phyloP scores from a whole-genome alignment of 176 grass and related monocot species.

The Puya raimondii region DNA sequence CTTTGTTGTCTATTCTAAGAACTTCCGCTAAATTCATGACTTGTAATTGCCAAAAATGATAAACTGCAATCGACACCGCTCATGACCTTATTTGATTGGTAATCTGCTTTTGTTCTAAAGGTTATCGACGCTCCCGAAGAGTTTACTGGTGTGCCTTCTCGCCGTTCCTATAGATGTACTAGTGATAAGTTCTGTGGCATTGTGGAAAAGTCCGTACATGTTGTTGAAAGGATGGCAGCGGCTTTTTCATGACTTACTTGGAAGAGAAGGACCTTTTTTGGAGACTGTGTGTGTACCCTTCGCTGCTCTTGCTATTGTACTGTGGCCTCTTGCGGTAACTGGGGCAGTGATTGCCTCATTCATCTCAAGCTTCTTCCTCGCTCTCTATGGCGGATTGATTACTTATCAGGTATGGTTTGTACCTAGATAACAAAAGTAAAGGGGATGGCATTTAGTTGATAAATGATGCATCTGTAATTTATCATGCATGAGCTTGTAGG shows the following conservation, averaged over 20 bases:
- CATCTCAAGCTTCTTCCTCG: constrained; percentile 61
- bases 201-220: constrained; percentile 82
- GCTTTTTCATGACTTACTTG: constrained; percentile 64
- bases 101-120: constrained; percentile 17
- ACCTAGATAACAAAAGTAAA: neutral
- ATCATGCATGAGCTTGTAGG: neutral
- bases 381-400: constrained; percentile 44
- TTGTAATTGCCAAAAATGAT: neutral
- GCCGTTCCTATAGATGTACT: constrained; percentile 57
- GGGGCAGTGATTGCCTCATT: constrained; percentile 52
- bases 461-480: neutral
- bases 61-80: neutral
- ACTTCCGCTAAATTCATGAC: neutral
- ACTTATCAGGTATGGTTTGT: constrained; percentile 53
- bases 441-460: neutral
- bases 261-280: constrained; percentile 84
- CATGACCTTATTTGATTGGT: neutral
- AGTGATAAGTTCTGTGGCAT: constrained; percentile 57
- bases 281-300: constrained; percentile 84
- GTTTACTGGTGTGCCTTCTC: constrained; percentile 35
- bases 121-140: constrained; percentile 46
- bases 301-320: constrained; percentile 62
- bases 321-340: constrained; percentile 74
- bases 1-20: no score
- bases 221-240: constrained; percentile 84